phyloP scores from a whole-genome alignment of 805 yeast species.

The Candida caryicola region DNA sequence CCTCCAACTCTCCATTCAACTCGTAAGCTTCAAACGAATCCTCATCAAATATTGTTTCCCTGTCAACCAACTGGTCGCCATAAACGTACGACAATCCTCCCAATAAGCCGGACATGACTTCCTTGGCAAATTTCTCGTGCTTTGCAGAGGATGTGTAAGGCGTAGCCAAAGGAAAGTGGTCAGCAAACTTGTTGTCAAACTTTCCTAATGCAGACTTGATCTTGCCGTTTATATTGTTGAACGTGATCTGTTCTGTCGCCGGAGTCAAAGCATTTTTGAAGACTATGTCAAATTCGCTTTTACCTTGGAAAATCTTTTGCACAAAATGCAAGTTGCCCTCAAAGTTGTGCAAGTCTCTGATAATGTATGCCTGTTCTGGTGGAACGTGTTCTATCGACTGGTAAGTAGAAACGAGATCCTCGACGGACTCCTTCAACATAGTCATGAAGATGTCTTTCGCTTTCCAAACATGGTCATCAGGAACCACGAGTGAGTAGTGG shows the following conservation, averaged over 20 bases:
- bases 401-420: slow-evolving; percentile 34
- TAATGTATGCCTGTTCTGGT: slow-evolving; percentile 47
- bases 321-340: slow-evolving; percentile 77
- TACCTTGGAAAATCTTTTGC: slow-evolving; percentile 73
- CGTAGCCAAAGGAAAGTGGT: slow-evolving; percentile 46
- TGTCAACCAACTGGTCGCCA: slow-evolving; percentile 81
- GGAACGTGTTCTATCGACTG: slow-evolving; percentile 32
- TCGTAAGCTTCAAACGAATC: slow-evolving; percentile 59
- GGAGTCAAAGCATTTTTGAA: slow-evolving; percentile 50
- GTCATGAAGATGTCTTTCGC: slow-evolving; percentile 74
- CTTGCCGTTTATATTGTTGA: slow-evolving; percentile 33
- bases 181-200: slow-evolving; percentile 53
- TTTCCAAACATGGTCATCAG: slow-evolving; percentile 71
- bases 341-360: slow-evolving; percentile 58
- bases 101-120: slow-evolving; percentile 72
- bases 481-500: slow-evolving; percentile 66
- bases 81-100: slow-evolving; percentile 90
- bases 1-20: slow-evolving; percentile 60
- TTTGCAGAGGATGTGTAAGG: slow-evolving; percentile 49
- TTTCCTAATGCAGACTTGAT: slow-evolving; percentile 29
- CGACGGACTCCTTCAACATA: slow-evolving; percentile 66
- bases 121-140: slow-evolving; percentile 64
- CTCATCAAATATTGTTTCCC: slow-evolving; percentile 64
- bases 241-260: slow-evolving; percentile 33
- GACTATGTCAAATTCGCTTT: slow-evolving; percentile 69